Evolutionary conservation across 352 stramenopile species (phyloP).

Genomic region (Aphanomyces stellatus): DNA sequence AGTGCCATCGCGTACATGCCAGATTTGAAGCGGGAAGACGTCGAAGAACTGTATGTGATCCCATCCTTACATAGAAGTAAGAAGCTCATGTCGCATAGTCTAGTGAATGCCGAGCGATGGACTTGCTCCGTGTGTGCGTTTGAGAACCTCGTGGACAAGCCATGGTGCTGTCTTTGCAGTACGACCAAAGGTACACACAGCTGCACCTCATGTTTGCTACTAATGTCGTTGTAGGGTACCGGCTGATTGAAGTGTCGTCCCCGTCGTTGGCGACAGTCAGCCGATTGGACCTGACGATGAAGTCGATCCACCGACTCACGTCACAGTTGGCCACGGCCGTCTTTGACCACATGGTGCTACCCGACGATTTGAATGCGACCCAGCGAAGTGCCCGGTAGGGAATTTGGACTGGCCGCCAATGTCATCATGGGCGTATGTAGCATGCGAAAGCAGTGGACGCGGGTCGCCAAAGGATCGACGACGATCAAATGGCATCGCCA

Average conservation of each 20-base stretch:
- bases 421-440: too few relatives aligned
- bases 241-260: too few relatives aligned
- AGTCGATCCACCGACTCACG: background rate
- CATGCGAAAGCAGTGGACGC: constrained; percentile 73
- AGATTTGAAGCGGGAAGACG: constrained; percentile 9
- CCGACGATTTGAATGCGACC: constrained; percentile 4
- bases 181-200: constrained; percentile 10
- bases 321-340: background rate
- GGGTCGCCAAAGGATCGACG: too few relatives aligned
- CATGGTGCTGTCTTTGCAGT: constrained; percentile 2
- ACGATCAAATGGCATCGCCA: too few relatives aligned
- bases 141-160: background rate
- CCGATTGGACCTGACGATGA: too few relatives aligned
- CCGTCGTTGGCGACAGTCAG: too few relatives aligned
- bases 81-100: background rate
- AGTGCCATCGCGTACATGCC: constrained; percentile 15
- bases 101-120: constrained; percentile 3
- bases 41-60: constrained; percentile 15
- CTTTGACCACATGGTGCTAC: background rate
- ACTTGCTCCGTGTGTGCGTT: constrained; percentile 11
- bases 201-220: too few relatives aligned
- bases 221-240: too few relatives aligned
- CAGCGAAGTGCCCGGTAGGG: constrained; percentile 10
- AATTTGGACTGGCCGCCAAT: too few relatives aligned
- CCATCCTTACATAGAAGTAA: background rate